Conservation (phyloP, 805 yeast species). For the Peterozyma xylosa region DNA sequence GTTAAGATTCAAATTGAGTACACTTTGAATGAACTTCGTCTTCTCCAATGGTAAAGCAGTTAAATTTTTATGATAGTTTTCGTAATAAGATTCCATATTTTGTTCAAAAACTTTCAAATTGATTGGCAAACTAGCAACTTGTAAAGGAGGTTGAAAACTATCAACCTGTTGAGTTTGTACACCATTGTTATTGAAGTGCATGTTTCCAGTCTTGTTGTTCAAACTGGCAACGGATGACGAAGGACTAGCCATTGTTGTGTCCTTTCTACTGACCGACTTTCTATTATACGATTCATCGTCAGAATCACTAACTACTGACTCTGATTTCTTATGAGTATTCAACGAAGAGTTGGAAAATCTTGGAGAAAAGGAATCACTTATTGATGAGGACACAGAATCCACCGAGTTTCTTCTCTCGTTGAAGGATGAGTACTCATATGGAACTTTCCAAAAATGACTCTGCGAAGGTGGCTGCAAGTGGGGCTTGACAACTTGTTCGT, state of each 20-base stretch:
- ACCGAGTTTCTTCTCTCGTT: constrained; percentile 34
- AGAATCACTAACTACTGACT: constrained; percentile 11
- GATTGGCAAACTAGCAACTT: constrained; percentile 13
- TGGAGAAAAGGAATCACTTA: constrained; percentile 28
- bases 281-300: constrained; percentile 6
- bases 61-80: constrained; percentile 32
- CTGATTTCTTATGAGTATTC: constrained; percentile 10
- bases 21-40: constrained; percentile 16
- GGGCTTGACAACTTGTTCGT: neutral
- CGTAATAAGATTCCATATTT: constrained; percentile 32
- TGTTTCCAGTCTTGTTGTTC: constrained; percentile 1
- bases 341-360: constrained; percentile 10
- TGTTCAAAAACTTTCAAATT: constrained; percentile 20
- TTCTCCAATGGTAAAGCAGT: constrained; percentile 36
- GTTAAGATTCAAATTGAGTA: constrained; percentile 18
- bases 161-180: neutral
- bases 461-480: constrained; percentile 16
- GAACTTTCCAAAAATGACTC: constrained; percentile 56
- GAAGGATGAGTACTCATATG: constrained; percentile 43
- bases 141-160: constrained; percentile 8
- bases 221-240: constrained; percentile 1
- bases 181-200: neutral
- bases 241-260: constrained; percentile 11
- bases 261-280: constrained; percentile 8
- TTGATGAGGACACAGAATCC: constrained; percentile 42